Evolutionary conservation across 352 stramenopile genomes (phyloP).

Genomic region (Globisporangium takayamanum): DNA sequence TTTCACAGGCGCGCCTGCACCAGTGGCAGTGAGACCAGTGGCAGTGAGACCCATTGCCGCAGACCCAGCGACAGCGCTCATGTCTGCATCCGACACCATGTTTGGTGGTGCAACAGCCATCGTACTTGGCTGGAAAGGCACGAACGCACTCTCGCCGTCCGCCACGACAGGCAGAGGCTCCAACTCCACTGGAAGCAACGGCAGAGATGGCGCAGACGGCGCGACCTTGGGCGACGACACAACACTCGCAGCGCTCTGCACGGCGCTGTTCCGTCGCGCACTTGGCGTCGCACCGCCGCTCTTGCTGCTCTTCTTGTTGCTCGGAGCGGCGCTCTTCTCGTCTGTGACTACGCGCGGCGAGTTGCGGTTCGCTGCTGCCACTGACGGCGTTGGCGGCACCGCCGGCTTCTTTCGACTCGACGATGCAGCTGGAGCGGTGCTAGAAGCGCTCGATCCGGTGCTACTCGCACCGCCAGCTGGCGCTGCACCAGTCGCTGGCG

Average conservation of each 20-base stretch:
- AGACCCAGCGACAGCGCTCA: neutral
- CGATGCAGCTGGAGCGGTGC: neutral
- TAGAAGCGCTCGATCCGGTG: conserved; percentile 2
- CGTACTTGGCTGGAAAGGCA: conserved; percentile 1
- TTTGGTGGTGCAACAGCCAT: neutral
- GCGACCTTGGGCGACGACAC: conserved; percentile 7
- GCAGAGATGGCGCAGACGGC: neutral
- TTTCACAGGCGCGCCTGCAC: conserved; percentile 35
- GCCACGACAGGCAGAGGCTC: neutral
- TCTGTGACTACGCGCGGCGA: conserved; percentile 22
- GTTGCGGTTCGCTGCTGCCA: conserved; percentile 6
- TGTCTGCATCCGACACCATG: neutral
- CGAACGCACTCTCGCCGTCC: neutral
- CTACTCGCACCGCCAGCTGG: conserved; percentile 4
- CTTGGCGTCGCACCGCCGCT: conserved; percentile 20
- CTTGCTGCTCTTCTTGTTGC: conserved; percentile 38
- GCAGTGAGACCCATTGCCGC: neutral
- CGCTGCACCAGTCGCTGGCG: neutral
- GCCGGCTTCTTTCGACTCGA: conserved; percentile 11
- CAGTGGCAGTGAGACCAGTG: neutral
- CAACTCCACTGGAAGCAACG: neutral
- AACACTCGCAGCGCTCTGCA: conserved; percentile 10
- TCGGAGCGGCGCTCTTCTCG: conserved; percentile 24
- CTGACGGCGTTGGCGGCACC: neutral
- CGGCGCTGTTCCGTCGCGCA: conserved; percentile 24